Evolutionary conservation across 1,139 yeast genomes (phyloP), one percentile per base, ranked within the genome.

Genomic region (Lodderomyces jiufengensis): DNA sequence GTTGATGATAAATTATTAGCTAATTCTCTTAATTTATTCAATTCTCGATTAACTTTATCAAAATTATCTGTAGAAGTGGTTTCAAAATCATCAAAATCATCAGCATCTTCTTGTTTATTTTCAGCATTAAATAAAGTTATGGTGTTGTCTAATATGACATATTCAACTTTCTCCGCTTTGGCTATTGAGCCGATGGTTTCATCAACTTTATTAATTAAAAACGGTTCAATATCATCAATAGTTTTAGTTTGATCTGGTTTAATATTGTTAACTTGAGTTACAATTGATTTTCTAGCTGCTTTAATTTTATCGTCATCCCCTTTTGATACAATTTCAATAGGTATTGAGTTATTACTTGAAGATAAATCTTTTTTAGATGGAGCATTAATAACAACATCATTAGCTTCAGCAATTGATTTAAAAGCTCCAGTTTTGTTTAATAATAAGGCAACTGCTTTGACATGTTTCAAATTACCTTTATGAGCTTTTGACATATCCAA

Each of bases 401-500:
- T 55, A 26, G 67, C 64, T 4, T 56, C 47, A 10, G 78, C 66
- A 43, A 81, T 64, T 29, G 63, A 54, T 33, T 72, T 67, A 46
- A 76, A 72, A 22, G 61, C 54, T 11, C 73, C 73, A 43, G 76
- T 67, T 41, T 75, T 65, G 37, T 62, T 58, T 52, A 90, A 82
- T 57, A 72, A 84, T 12, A 80, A 67, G 31, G 90, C 82, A 40
- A 90, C 70, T 26, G 80, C 76, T 49, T 77, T 77, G 24, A 94
- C 95, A 52, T 90, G 97, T 22, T 66, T 57, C 41, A 79, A 59
- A 52, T 84, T 80, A 50, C 85, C 86, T 51, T 86, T 85, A 58
- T 90, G 96, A 27, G 97, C 95, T 57, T 77, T 81, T 16, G 94
- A 79, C 64, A 90, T 80, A 50, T 86, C 95, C 54, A 90, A 70